These are phyloP conservation scores for Astraeus odoratus DNA, from an alignment of 768 basidiomycete species.

Conservation along the genomic window DNA sequence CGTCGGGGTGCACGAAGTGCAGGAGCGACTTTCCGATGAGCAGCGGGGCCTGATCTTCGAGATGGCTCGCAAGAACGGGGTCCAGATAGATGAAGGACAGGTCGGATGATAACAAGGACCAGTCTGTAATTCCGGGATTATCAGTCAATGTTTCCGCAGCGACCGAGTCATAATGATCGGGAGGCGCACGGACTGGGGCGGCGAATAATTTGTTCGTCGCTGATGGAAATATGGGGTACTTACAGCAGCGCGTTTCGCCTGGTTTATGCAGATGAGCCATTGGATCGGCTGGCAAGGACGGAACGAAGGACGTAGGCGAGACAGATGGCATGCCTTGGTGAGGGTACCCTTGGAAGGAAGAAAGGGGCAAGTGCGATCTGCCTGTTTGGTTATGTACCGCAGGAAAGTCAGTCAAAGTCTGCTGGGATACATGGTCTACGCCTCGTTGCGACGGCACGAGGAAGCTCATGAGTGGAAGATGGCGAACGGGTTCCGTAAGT, in stretches of 20 bases:
- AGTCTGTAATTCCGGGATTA: constrained; percentile 43
- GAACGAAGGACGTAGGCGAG: constrained; percentile 21
- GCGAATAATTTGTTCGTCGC: constrained; percentile 7
- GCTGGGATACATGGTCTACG: constrained; percentile 17
- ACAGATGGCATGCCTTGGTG: constrained; percentile 25
- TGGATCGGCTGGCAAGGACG: constrained; percentile 31
- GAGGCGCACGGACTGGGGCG: constrained; percentile 18
- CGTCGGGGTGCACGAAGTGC: constrained; percentile 80
- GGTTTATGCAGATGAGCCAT: constrained; percentile 43
- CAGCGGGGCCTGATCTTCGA: constrained; percentile 59
- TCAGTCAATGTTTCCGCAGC: constrained; percentile 16
- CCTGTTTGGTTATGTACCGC: constrained; percentile 26
- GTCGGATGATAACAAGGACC: constrained; percentile 72
- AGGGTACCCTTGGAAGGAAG: constrained; percentile 30
- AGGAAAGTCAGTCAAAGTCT: constrained; percentile 19
- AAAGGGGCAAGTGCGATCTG: constrained; percentile 33
- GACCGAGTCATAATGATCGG: constrained; percentile 5
- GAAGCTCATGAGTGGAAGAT: constrained; percentile 27
- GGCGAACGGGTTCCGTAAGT: constrained; percentile 15
- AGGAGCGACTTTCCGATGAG: constrained; percentile 69
- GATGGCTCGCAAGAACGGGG: constrained; percentile 68
- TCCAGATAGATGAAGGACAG: constrained; percentile 79
- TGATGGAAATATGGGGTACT: constrained; percentile 26
- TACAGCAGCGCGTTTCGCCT: constrained; percentile 74
- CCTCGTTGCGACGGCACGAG: constrained; percentile 30